Percentiles rank a stretch among this genome's conserved stretches.
Conservation (phyloP, 2,329 filamentous ascomycete species). For the Rhinocladiella similis region DNA sequence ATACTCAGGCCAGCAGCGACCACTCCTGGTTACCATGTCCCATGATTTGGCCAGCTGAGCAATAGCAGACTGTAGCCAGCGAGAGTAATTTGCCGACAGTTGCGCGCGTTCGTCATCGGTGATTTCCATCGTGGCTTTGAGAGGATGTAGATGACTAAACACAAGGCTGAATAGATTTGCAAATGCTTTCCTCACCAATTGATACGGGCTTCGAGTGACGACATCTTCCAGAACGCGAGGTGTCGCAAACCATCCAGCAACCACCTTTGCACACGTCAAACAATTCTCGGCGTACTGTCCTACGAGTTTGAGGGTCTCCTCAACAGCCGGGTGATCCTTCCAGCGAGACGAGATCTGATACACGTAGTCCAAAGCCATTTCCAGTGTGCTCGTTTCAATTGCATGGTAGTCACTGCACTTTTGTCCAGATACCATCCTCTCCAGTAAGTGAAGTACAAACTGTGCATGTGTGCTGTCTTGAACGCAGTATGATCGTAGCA, state of each 20-base stretch:
- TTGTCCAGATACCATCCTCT: slow-evolving; percentile 52
- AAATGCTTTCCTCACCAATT: slow-evolving; percentile 23
- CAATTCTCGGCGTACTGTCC: slow-evolving; percentile 48
- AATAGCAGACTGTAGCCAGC: slow-evolving; percentile 14
- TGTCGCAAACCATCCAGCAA: slow-evolving; percentile 23
- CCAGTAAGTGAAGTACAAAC: slow-evolving; percentile 66
- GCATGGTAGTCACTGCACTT: slow-evolving; percentile 51
- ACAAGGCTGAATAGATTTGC: slow-evolving; percentile 16
- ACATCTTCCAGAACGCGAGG: slow-evolving; percentile 20
- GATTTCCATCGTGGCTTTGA: slow-evolving; percentile 1
- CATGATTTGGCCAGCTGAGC: slow-evolving; percentile 16
- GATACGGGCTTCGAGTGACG: slow-evolving; percentile 23
- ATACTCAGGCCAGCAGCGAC: slow-evolving; percentile 72
- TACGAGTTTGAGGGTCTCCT: slow-evolving; percentile 57
- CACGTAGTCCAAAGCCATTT: slow-evolving; percentile 59
- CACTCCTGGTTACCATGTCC: slow-evolving; percentile 19
- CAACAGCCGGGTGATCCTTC: slow-evolving; percentile 67
- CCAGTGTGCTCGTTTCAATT: slow-evolving; percentile 46
- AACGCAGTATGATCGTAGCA: slow-evolving; percentile 75
- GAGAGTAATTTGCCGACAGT: slow-evolving; percentile 1
- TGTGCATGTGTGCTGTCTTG: slow-evolving; percentile 70
- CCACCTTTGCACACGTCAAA: slow-evolving; percentile 19
- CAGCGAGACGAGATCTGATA: slow-evolving; percentile 73
- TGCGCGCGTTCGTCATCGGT: slow-evolving; percentile 5
- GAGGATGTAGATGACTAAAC: slow-evolving; percentile 15